Base-by-base conservation (phyloP, 768 basidiomycete species). In the Lactarius psammicola region DNA sequence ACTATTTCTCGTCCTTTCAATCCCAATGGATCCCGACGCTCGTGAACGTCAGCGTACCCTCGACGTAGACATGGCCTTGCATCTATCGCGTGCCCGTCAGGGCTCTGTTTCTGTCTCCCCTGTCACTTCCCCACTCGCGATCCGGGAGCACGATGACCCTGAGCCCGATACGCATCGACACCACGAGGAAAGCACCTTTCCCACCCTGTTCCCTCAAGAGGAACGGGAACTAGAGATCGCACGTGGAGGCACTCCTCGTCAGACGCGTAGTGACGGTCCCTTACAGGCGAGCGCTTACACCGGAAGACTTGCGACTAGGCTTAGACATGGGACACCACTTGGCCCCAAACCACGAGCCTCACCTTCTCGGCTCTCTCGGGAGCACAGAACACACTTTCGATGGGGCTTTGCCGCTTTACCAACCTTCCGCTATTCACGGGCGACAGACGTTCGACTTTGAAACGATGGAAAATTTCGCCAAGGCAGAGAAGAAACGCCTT, bases 21-120 rank as follows among this genome's bases (percentile, higher is more conserved):
- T n/a, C 73, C 84, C 82, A 11, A 82, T 87, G 78, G 88, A 92
- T 72, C 86, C 89, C 0, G 85, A 90, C 60, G 85, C 85, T 23
- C 81, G 87, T 62, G 94, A 97, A 75, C 86, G 95, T 23, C 95
- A 98, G 80, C 84, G 90, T 42, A 87, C 92, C 7, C 92, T 97
- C 88, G 95, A 98, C 71, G 92, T 92, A 0, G 94, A 95, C 71
- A 93, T 94, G 89, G 92, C 90, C 60, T 83, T 92, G 73, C 88
- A 90, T 36, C 83, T 90, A 49, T 89, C 87, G 30, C 81, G 85
- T 26, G 90, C 89, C 1, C 83, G 91, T 26, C 80, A 87, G 66
- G 86, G 86, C 59, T 88, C 88, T 0, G 71, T 85, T 4, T 70
- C 69, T 9, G 75, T 68, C 31, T 65, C 69, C 6, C 66, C 72